Evolutionary conservation across 2,329 filamentous ascomycete species (phyloP).

Genomic region (Arthrobotrys pseudoclavata): DNA sequence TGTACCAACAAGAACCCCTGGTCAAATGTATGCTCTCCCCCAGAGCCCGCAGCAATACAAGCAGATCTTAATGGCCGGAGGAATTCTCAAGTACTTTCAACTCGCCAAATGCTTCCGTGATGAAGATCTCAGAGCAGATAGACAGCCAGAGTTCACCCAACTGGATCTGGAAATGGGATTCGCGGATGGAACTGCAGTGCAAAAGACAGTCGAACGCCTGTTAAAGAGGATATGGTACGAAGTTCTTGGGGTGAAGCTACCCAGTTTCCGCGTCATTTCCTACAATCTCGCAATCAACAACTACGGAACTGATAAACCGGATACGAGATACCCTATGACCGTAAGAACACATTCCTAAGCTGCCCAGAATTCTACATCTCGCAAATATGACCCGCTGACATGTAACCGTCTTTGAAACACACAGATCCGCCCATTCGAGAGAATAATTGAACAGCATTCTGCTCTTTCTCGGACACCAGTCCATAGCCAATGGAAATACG

Average conservation of each 20-base stretch:
- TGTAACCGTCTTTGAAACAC: background rate
- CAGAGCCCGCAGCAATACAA: constrained; percentile 99
- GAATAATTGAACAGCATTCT: constrained; percentile 11
- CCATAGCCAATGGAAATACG: constrained; percentile 30
- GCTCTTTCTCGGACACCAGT: background rate
- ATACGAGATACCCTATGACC: constrained; percentile 72
- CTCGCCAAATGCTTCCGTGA: constrained; percentile 96
- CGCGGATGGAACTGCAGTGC: constrained; percentile 78
- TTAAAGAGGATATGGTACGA: constrained; percentile 72
- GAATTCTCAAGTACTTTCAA: constrained; percentile 86
- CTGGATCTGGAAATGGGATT: constrained; percentile 96
- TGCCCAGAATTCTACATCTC: background rate
- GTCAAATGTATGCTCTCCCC: constrained; percentile 87
- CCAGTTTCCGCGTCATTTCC: constrained; percentile 73
- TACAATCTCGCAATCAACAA: constrained; percentile 83
- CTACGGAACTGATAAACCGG: constrained; percentile 93
- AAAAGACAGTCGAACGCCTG: constrained; percentile 71
- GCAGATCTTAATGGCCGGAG: constrained; percentile 94
- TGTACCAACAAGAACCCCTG: constrained; percentile 82
- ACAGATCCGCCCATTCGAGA: constrained; percentile 26
- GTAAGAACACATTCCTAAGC: background rate
- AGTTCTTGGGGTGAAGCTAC: constrained; percentile 68
- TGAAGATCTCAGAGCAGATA: constrained; percentile 90
- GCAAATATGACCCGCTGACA: background rate
- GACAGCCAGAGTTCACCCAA: constrained; percentile 96